Evolutionary conservation across 306 rosid genomes (phyloP).

Genomic region (Trifolium fragiferum): DNA sequence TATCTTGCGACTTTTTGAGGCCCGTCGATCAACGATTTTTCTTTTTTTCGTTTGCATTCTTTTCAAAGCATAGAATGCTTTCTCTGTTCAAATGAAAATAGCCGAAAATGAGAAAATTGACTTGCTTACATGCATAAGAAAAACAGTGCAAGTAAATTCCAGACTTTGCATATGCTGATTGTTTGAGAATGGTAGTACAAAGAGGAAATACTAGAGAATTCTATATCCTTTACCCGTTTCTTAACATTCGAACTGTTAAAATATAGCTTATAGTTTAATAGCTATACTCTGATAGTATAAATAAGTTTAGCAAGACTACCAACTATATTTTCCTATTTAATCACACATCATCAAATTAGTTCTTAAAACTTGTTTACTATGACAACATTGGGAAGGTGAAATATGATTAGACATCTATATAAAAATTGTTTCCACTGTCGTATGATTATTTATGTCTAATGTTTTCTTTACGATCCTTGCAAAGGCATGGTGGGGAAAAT

Average conservation of each 20-base stretch:
- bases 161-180: not conserved
- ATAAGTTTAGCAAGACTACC: too few relatives aligned
- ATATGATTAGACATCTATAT: not conserved
- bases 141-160: not conserved
- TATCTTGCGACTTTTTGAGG: conserved; percentile 93
- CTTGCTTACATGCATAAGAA: not conserved
- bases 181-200: not conserved
- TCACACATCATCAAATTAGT: not conserved
- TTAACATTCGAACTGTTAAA: not conserved
- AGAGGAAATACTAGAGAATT: not conserved
- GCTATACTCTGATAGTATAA: too few relatives aligned
- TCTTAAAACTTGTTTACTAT: not conserved
- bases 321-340: not conserved
- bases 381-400: not conserved
- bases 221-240: not conserved
- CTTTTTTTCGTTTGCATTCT: conserved; percentile 78
- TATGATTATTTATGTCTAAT: too few relatives aligned
- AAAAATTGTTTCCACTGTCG: too few relatives aligned
- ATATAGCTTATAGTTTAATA: too few relatives aligned
- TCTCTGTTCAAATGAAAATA: conserved; percentile 53
- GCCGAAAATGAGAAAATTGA: conserved; percentile 32
- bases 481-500: too few relatives aligned
- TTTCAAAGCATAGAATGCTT: conserved; percentile 69
- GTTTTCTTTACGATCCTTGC: too few relatives aligned
- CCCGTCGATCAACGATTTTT: conserved; percentile 85